Evolutionary conservation across 2,329 filamentous ascomycete genomes (phyloP).

Genomic region (Microdochium bolleyi): DNA sequence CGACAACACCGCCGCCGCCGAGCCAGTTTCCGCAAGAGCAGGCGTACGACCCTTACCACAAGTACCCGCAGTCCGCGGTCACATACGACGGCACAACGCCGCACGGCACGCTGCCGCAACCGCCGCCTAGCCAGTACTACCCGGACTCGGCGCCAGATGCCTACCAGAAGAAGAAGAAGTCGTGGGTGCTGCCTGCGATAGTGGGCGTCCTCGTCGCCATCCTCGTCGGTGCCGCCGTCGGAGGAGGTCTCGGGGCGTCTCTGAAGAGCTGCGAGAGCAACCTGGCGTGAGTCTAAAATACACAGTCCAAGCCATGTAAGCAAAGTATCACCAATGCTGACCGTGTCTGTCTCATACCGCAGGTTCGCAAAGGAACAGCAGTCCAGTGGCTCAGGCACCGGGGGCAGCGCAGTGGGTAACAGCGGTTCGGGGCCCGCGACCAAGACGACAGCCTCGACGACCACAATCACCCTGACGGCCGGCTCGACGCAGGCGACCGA

Average conservation of each 20-base stretch:
- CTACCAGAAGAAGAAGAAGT: background rate
- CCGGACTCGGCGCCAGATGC: background rate
- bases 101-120: background rate
- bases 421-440: background rate
- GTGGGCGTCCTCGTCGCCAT: background rate
- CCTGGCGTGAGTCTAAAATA: background rate
- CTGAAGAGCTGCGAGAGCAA: background rate
- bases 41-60: background rate
- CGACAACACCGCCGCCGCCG: background rate
- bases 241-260: background rate
- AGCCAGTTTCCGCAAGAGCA: background rate
- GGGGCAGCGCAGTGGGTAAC: background rate
- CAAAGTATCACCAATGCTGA: background rate
- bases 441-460: background rate
- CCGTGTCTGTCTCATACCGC: background rate
- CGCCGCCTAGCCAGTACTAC: background rate
- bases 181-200: background rate
- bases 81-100: background rate
- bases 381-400: background rate
- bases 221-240: background rate
- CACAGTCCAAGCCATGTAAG: background rate
- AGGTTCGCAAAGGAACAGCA: background rate
- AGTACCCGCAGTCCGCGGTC: background rate
- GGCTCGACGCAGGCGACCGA: background rate
- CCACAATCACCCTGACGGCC: background rate